Evolutionary conservation across 2,329 filamentous ascomycete genomes (phyloP).

Genomic region (Aureobasidium melanogenum): DNA sequence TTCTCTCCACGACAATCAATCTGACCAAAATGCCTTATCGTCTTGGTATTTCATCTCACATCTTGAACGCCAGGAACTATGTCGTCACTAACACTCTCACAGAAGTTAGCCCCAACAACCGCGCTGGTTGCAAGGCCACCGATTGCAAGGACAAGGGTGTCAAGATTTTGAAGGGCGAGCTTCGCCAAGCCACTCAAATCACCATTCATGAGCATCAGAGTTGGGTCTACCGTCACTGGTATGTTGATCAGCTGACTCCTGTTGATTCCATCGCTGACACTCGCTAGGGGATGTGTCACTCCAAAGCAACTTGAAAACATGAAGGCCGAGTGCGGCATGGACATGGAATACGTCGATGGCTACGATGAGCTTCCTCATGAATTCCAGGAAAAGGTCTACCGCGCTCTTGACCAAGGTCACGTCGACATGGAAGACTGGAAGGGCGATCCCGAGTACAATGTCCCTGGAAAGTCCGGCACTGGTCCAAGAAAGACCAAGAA

Average conservation of each 20-base stretch:
- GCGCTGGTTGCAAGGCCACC: constrained; percentile 64
- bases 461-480: constrained; percentile 45
- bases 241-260: constrained; percentile 23
- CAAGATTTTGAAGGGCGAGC: constrained; percentile 71
- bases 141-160: constrained; percentile 60
- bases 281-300: constrained; percentile 77
- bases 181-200: constrained; percentile 70
- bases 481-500: constrained; percentile 47
- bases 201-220: constrained; percentile 50
- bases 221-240: constrained; percentile 86
- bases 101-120: constrained; percentile 64
- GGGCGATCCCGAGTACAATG: constrained; percentile 67
- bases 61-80: not conserved
- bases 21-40: constrained; percentile 4
- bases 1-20: not conserved
- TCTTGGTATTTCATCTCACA: not conserved
- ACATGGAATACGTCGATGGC: constrained; percentile 66
- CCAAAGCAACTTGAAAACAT: constrained; percentile 62
- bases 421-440: constrained; percentile 83
- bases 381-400: constrained; percentile 62
- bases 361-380: constrained; percentile 67
- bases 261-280: not conserved
- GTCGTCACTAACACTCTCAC: not conserved
- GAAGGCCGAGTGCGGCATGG: constrained; percentile 46
- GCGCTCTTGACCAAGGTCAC: constrained; percentile 66